Percentiles rank a stretch among this genome's conserved stretches.
Conservation (phyloP, 73 alveolate genomes). For the Tetrahymena elliotti region DNA sequence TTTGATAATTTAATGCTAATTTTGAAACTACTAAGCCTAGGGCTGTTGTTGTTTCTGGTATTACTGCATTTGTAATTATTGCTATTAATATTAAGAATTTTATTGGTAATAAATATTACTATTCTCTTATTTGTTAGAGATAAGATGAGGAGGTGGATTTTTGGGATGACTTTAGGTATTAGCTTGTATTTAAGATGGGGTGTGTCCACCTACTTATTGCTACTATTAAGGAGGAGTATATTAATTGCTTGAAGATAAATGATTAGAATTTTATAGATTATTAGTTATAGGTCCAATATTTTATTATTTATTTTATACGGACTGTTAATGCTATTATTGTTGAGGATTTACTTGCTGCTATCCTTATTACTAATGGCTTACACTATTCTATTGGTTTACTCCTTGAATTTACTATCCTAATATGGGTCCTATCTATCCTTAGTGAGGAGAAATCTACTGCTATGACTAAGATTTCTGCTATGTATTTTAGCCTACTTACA, state of each 20-base stretch:
- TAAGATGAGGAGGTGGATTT: background rate
- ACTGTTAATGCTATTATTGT: background rate
- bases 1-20: background rate
- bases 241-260: background rate
- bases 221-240: background rate
- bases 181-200: background rate
- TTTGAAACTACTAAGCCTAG: background rate
- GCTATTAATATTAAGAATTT: background rate
- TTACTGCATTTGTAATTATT: background rate
- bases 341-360: background rate
- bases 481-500: background rate
- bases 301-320: background rate
- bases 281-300: background rate
- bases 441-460: background rate
- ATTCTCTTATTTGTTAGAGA: background rate
- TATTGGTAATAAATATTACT: background rate
- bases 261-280: background rate
- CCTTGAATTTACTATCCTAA: background rate
- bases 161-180: background rate
- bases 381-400: background rate
- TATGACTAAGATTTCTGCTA: background rate
- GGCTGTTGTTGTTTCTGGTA: background rate
- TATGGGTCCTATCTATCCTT: no score
- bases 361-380: background rate
- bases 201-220: background rate